These are phyloP conservation scores for Eutypa lata DNA, from an alignment of 2,329 filamentous ascomycete species.

Conservation along the genomic window DNA sequence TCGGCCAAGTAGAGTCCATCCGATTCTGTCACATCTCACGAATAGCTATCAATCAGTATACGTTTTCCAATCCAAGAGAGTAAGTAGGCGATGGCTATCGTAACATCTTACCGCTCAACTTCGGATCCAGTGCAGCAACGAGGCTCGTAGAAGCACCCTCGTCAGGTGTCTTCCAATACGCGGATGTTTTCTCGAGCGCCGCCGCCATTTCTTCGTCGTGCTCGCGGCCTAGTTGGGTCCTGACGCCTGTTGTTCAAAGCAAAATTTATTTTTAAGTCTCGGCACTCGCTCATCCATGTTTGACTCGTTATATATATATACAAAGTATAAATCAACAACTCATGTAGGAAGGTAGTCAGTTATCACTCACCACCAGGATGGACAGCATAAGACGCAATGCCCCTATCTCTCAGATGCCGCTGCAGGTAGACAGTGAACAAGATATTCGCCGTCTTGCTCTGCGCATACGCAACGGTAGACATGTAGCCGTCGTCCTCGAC, in stretches of 20 bases:
- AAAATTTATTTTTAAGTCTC: background rate
- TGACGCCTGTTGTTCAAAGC: slow-evolving; percentile 23
- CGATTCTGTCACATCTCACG: slow-evolving; percentile 16
- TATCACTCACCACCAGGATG: slow-evolving; percentile 38
- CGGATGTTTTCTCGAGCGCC: slow-evolving; percentile 21
- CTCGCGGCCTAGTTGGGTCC: slow-evolving; percentile 31
- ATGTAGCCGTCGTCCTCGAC: slow-evolving; percentile 33
- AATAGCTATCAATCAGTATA: too few species aligned
- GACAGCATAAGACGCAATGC: slow-evolving; percentile 36
- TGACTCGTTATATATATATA: background rate
- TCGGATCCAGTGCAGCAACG: slow-evolving; percentile 32
- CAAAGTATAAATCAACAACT: too few species aligned
- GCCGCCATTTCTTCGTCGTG: slow-evolving; percentile 30
- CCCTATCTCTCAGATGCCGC: slow-evolving; percentile 25
- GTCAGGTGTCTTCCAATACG: slow-evolving; percentile 31
- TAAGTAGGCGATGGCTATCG: too few species aligned
- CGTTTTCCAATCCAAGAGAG: too few species aligned
- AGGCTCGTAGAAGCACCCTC: slow-evolving; percentile 32
- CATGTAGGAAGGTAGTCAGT: too few species aligned
- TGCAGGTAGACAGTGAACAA: slow-evolving; percentile 40
- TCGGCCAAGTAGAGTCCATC: slow-evolving; percentile 35
- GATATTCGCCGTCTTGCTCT: slow-evolving; percentile 51
- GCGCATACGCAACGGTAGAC: slow-evolving; percentile 42
- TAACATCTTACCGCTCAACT: slow-evolving; percentile 22
- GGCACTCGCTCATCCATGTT: background rate